Conservation (phyloP, 805 yeast genomes). For the Yarrowia yakushimensis region DNA sequence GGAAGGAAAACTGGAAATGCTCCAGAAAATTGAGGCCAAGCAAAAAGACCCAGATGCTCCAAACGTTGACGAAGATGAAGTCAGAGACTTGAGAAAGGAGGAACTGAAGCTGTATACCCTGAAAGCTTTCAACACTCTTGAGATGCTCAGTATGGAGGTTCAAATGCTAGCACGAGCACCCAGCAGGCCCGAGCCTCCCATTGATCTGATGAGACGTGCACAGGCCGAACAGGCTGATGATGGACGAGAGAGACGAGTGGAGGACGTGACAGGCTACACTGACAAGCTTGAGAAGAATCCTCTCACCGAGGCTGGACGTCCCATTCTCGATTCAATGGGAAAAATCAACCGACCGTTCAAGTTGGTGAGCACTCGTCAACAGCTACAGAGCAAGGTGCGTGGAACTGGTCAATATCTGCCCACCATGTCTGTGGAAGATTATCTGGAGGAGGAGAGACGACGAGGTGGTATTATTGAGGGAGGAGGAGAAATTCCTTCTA, state of each 20-base stretch:
- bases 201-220: slow-evolving; percentile 26
- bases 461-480: slow-evolving; percentile 68
- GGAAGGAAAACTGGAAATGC: slow-evolving; percentile 42
- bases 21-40: slow-evolving; percentile 1
- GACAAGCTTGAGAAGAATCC: slow-evolving; percentile 51
- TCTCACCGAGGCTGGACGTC: slow-evolving; percentile 37
- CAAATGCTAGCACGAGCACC: slow-evolving; percentile 51
- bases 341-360: slow-evolving; percentile 83
- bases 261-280: slow-evolving; percentile 49
- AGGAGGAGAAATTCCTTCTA: slow-evolving; percentile 37
- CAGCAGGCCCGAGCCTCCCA: slow-evolving; percentile 29
- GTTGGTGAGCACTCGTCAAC: slow-evolving; percentile 51
- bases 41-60: neutral
- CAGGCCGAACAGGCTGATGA: neutral
- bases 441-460: slow-evolving; percentile 76
- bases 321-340: slow-evolving; percentile 65
- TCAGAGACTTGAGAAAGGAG: slow-evolving; percentile 54
- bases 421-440: slow-evolving; percentile 91
- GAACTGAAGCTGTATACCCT: slow-evolving; percentile 53
- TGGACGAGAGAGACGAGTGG: slow-evolving; percentile 15
- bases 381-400: slow-evolving; percentile 60
- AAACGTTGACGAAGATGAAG: slow-evolving; percentile 59
- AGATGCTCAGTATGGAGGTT: slow-evolving; percentile 59
- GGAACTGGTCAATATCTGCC: slow-evolving; percentile 94
- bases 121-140: slow-evolving; percentile 54